Evolutionary conservation across 2,329 filamentous ascomycete species (phyloP).

Genomic region (Neonectria faginata): DNA sequence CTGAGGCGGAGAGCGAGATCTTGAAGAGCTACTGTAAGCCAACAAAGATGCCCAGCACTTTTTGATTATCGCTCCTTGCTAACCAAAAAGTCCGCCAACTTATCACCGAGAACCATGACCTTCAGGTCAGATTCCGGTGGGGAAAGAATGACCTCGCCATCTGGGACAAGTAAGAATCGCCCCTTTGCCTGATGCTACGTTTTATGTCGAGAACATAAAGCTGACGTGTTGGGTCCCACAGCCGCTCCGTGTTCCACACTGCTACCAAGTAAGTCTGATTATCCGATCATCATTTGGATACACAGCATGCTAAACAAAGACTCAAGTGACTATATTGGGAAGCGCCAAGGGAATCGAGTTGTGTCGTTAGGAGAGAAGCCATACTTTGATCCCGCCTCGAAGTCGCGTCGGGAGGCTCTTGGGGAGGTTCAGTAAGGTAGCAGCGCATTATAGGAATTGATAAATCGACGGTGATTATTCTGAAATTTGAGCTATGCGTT

Average conservation of each 20-base stretch:
- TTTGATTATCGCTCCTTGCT: constrained; percentile 1
- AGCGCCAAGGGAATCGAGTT: constrained; percentile 25
- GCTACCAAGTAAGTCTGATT: constrained; percentile 33
- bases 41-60: background rate
- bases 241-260: constrained; percentile 32
- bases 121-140: constrained; percentile 2
- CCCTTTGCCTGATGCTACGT: background rate
- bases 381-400: constrained; percentile 19
- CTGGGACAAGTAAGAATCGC: constrained; percentile 20
- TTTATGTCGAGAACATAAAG: constrained; percentile 18
- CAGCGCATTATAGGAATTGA: no score
- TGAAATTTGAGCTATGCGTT: no score
- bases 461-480: no score
- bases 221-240: constrained; percentile 8
- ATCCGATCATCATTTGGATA: constrained; percentile 21
- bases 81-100: background rate
- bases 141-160: constrained; percentile 13
- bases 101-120: constrained; percentile 15
- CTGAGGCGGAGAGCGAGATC: constrained; percentile 16
- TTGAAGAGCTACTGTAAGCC: constrained; percentile 29
- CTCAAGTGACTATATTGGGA: constrained; percentile 24
- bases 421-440: constrained; percentile 10
- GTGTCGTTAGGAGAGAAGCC: constrained; percentile 26
- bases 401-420: constrained; percentile 25
- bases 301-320: constrained; percentile 9